A percentile compares a stretch with the other conserved stretches of the same genome.
phyloP scores from a whole-genome alignment of 768 basidiomycete genomes.

The Saitozyma sp. region DNA sequence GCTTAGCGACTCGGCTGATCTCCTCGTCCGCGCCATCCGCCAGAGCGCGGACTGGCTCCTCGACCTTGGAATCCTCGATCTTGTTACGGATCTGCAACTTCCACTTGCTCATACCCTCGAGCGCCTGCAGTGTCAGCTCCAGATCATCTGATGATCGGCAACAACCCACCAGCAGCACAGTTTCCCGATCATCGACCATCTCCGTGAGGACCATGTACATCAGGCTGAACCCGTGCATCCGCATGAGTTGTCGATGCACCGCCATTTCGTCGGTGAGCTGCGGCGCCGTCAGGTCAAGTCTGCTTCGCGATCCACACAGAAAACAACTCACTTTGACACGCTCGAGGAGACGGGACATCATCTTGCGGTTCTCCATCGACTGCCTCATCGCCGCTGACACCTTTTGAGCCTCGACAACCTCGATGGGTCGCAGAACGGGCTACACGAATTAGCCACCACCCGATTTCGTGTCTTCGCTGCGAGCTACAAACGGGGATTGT shows the following conservation, averaged over 20 bases:
- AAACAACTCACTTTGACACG: slow-evolving; percentile 68
- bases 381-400: slow-evolving; percentile 89
- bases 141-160: slow-evolving; percentile 42
- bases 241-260: slow-evolving; percentile 77
- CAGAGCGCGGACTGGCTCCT: slow-evolving; percentile 63
- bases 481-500: not conserved
- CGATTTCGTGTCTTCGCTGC: not conserved
- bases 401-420: slow-evolving; percentile 80
- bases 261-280: slow-evolving; percentile 82
- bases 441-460: slow-evolving; percentile 49
- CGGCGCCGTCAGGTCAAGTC: not conserved
- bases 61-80: slow-evolving; percentile 78
- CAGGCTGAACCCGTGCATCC: slow-evolving; percentile 85
- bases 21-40: slow-evolving; percentile 61
- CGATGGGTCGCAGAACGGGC: slow-evolving; percentile 75
- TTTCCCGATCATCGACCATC: slow-evolving; percentile 66
- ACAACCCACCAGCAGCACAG: slow-evolving; percentile 63
- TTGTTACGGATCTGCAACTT: slow-evolving; percentile 84
- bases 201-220: slow-evolving; percentile 88
- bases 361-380: slow-evolving; percentile 70
- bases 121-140: slow-evolving; percentile 42
- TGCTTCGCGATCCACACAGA: not conserved
- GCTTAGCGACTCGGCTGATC: slow-evolving; percentile 62
- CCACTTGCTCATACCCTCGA: slow-evolving; percentile 60
- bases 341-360: slow-evolving; percentile 77